phyloP scores from a whole-genome alignment of 441 rosid species.

The Melastoma candidum region DNA sequence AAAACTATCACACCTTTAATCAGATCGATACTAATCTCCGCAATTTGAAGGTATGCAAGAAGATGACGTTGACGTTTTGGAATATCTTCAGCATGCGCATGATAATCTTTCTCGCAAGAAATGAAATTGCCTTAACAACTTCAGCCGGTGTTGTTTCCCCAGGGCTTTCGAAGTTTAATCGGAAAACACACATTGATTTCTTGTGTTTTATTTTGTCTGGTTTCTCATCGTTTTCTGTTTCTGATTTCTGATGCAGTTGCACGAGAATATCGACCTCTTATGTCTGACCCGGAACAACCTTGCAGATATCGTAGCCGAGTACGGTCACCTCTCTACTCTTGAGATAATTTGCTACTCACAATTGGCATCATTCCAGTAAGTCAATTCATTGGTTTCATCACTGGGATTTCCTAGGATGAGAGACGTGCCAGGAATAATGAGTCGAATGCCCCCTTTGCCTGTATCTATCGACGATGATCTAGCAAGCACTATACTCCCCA shows the following conservation, averaged over 20 bases:
- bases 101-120: no score
- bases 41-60: slow-evolving; percentile 39
- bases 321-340: slow-evolving; percentile 25
- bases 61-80: neutral
- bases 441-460: slow-evolving; percentile 88
- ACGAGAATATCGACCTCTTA: slow-evolving; percentile 77
- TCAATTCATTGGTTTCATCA: slow-evolving; percentile 12
- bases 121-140: no score
- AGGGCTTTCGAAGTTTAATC: no score
- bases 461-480: slow-evolving; percentile 70
- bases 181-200: no score
- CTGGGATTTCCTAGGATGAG: slow-evolving; percentile 57
- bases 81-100: neutral
- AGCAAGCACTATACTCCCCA: slow-evolving; percentile 48
- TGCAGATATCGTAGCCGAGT: slow-evolving; percentile 70
- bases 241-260: slow-evolving; percentile 54
- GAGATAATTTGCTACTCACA: no score
- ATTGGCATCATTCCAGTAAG: neutral
- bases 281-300: slow-evolving; percentile 68
- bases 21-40: slow-evolving; percentile 72
- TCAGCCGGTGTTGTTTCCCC: no score
- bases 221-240: slow-evolving; percentile 9
- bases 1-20: slow-evolving; percentile 58
- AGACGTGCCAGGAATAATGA: slow-evolving; percentile 79
- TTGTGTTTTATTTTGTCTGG: no score